Evolutionary conservation across 768 basidiomycete genomes (phyloP), one percentile per base, ranked within the genome.

Genomic region (Galerina sulciceps): DNA sequence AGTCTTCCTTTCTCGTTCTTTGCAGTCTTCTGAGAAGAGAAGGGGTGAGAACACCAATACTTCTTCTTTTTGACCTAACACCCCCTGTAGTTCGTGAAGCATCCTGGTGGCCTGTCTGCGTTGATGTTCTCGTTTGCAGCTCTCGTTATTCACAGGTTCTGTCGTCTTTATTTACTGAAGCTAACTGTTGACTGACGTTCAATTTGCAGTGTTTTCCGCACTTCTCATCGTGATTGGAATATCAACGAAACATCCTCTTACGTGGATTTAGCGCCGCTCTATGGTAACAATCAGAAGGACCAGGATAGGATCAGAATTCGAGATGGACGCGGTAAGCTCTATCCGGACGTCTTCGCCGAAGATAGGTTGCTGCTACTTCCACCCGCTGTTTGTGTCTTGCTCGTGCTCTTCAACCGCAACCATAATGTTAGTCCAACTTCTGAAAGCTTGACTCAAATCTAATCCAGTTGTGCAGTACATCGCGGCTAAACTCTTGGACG

Each of bases 181-280:
- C 11, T 15, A 15, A 23, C 20, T 1, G 14, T 20, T 38, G 14
- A 36, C 31, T 44, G 20, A 63, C 50, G 4, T 13, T 40, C 34
- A 17, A 34, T 46, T 43, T 17, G 49, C 65, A 92, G 90, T 45
- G 86, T 93, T 53, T 96, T 96, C 83, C 90, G 91, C 42, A 94
- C 93, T 0, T 85, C 85, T 10, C 89, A 90, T 69, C 71, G 66
- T 10, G 77, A 90, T 48, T 77, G 79, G 14, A 81, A 80, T 65
- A 86, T 91, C 64, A 96, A 96, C 72, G 83, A 93, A 69, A 94
- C 94, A 1, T 91, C 90, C 0, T 89, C 90, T 11, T 96, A 96
- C 66, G 86, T 94, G 50, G 94, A 96, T 67, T 81, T 96, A 1
- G 84, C 87, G 2, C 91, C 91, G 2, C 74, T 96, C 23, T 96